These are phyloP conservation scores for Phytopythium montanum DNA, from an alignment of 352 stramenopile genomes.

Conservation along the genomic window DNA sequence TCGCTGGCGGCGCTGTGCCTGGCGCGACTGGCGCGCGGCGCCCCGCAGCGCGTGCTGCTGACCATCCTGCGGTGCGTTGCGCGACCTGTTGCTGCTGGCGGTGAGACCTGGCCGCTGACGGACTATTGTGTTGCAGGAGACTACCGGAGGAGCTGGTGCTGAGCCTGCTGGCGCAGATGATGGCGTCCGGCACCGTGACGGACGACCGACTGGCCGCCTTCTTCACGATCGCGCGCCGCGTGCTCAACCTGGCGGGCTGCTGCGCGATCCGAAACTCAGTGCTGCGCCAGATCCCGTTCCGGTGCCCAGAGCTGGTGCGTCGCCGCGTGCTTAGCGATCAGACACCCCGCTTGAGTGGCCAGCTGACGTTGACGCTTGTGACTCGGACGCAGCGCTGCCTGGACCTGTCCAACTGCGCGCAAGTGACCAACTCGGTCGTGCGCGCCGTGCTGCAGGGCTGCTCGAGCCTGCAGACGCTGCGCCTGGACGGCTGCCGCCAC, in stretches of 20 bases:
- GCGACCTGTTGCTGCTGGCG: background rate
- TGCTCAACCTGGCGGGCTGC: conserved; percentile 71
- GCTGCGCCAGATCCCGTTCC: conserved; percentile 80
- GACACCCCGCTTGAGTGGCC: background rate
- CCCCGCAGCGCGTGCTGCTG: conserved; percentile 53
- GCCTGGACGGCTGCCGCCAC: conserved; percentile 82
- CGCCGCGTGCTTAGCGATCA: background rate
- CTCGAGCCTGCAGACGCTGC: conserved; percentile 65
- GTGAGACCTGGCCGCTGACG: background rate
- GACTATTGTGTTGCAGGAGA: conserved; percentile 21
- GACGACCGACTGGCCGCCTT: conserved; percentile 82
- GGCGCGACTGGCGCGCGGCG: conserved; percentile 43
- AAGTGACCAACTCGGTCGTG: conserved; percentile 86
- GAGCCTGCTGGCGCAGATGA: conserved; percentile 68
- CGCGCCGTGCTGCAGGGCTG: conserved; percentile 78
- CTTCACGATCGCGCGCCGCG: conserved; percentile 70
- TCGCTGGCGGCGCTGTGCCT: conserved; percentile 64
- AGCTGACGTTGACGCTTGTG: background rate
- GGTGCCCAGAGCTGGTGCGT: conserved; percentile 73
- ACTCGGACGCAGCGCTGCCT: conserved; percentile 53
- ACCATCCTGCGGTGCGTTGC: conserved; percentile 52
- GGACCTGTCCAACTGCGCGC: conserved; percentile 80
- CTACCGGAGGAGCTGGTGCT: conserved; percentile 82
- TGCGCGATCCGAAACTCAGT: conserved; percentile 83
- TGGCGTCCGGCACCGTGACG: conserved; percentile 66